Percentiles rank a stretch among this genome's conserved stretches.
Evolutionary conservation across 2,329 filamentous ascomycete species (phyloP).

Genomic region (Cercospora sp.): DNA sequence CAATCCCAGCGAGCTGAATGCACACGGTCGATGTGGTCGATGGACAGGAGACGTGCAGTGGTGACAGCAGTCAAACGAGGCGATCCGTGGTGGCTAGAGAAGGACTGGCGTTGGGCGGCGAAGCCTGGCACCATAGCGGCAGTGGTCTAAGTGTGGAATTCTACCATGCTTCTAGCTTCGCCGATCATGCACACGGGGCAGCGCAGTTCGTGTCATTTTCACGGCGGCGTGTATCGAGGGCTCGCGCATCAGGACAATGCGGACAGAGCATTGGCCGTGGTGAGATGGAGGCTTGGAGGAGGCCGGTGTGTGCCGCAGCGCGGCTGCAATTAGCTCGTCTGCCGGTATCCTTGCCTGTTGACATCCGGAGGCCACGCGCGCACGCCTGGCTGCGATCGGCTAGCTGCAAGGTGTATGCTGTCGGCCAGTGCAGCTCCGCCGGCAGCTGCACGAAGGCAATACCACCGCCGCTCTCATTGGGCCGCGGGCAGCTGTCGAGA

Average conservation of each 20-base stretch:
- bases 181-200: neutral
- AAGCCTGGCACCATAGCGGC: neutral
- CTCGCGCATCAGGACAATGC: neutral
- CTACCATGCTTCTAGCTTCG: neutral
- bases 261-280: neutral
- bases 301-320: neutral
- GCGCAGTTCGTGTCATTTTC: neutral
- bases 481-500: no score
- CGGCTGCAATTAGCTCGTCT: neutral
- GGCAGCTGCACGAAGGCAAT: neutral
- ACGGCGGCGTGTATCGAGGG: neutral
- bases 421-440: neutral
- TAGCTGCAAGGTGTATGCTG: neutral
- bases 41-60: neutral
- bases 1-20: neutral
- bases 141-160: neutral
- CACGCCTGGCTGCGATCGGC: neutral
- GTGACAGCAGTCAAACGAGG: neutral
- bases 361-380: neutral
- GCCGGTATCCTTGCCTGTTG: neutral
- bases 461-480: neutral
- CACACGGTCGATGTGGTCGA: neutral
- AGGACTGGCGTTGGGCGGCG: neutral
- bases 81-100: neutral
- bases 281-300: neutral